These are phyloP conservation scores for Yueomyces sinensis DNA, from an alignment of 805 yeast genomes.

Conservation along the genomic window DNA sequence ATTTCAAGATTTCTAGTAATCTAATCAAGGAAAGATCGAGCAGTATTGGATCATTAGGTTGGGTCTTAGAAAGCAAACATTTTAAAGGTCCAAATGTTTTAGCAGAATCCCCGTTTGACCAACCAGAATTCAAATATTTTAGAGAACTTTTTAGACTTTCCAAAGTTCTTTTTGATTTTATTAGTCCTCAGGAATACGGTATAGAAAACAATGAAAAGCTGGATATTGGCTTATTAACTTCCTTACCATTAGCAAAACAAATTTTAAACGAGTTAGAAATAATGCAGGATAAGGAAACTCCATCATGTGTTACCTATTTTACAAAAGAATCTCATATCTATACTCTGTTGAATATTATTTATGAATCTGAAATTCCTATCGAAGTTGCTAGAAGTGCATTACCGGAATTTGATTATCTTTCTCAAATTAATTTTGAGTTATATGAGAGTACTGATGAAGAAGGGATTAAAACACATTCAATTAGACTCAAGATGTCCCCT, in stretches of 20 bases:
- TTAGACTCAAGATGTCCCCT: slow-evolving; percentile 84
- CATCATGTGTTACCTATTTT: slow-evolving; percentile 81
- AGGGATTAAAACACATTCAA: slow-evolving; percentile 72
- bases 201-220: slow-evolving; percentile 89
- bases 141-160: slow-evolving; percentile 83
- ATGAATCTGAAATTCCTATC: slow-evolving; percentile 90
- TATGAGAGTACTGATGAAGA: slow-evolving; percentile 68
- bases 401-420: slow-evolving; percentile 90
- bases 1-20: slow-evolving; percentile 43
- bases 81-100: slow-evolving; percentile 14
- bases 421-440: slow-evolving; percentile 87
- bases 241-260: slow-evolving; percentile 85
- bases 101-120: slow-evolving; percentile 50
- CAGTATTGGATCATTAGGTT: slow-evolving; percentile 55
- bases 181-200: slow-evolving; percentile 98
- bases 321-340: slow-evolving; percentile 96
- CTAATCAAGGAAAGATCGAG: slow-evolving; percentile 21
- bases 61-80: slow-evolving; percentile 41
- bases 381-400: slow-evolving; percentile 87
- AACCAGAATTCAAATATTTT: slow-evolving; percentile 62
- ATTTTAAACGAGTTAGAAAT: slow-evolving; percentile 67
- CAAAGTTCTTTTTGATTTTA: slow-evolving; percentile 88
- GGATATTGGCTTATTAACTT: slow-evolving; percentile 89
- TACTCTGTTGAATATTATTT: slow-evolving; percentile 78
- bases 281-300: slow-evolving; percentile 65